Conservation (phyloP, 73 alveolate genomes). For the Paraurostyla sp. region DNA sequence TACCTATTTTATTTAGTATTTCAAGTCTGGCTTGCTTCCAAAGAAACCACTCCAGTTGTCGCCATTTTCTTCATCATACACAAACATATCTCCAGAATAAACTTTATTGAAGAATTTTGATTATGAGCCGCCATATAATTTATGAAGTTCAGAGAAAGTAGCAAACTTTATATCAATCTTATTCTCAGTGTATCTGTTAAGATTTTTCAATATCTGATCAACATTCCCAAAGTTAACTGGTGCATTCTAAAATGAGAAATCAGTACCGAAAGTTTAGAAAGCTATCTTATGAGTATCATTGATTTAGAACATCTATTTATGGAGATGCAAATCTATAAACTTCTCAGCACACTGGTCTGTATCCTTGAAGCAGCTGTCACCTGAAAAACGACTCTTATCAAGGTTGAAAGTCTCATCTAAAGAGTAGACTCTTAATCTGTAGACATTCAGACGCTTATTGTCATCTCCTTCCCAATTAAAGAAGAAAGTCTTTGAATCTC, state of each 20-base stretch:
- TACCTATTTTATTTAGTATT: not conserved
- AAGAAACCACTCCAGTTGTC: constrained; percentile 66
- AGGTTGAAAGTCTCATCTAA: constrained; percentile 11
- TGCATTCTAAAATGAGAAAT: constrained; percentile 50
- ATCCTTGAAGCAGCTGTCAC: constrained; percentile 34
- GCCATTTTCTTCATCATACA: constrained; percentile 36
- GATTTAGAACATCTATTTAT: not conserved
- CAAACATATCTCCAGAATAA: constrained; percentile 64
- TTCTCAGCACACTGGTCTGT: constrained; percentile 40
- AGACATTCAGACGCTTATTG: not conserved
- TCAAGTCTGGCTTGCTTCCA: constrained; percentile 54
- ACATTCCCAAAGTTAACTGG: constrained; percentile 4
- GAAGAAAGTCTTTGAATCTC: not conserved
- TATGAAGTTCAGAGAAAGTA: constrained; percentile 61
- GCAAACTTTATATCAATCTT: constrained; percentile 33
- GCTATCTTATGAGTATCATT: not conserved
- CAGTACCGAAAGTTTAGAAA: constrained; percentile 35
- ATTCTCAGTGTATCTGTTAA: not conserved
- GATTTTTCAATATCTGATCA: not conserved
- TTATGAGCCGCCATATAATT: constrained; percentile 8
- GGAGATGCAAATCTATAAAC: constrained; percentile 18
- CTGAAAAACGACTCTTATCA: not conserved
- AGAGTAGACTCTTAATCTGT: not conserved
- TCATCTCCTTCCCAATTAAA: constrained; percentile 62
- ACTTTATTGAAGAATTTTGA: not conserved